phyloP scores from a whole-genome alignment of 805 yeast species.

The Cyberlindnera subsufficiens region DNA sequence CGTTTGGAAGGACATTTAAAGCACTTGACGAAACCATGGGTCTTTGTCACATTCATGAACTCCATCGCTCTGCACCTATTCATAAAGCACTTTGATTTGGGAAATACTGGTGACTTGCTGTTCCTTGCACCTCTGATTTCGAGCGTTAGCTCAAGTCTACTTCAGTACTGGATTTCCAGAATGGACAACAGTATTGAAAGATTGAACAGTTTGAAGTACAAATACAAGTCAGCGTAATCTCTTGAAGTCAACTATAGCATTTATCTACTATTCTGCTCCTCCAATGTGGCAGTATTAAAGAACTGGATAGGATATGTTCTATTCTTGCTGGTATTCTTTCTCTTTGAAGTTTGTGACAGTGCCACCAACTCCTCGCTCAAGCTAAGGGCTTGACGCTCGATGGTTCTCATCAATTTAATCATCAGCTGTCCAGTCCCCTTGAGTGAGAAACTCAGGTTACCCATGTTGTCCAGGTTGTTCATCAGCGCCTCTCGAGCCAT shows the following conservation, averaged over 20 bases:
- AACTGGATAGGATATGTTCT: background rate
- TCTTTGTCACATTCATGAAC: slow-evolving; percentile 5
- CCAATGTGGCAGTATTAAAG: background rate
- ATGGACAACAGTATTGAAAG: slow-evolving; percentile 5
- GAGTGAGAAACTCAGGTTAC: slow-evolving; percentile 24
- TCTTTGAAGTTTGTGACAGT: background rate
- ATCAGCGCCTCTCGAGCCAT: slow-evolving; percentile 17
- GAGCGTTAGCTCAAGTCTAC: slow-evolving; percentile 5
- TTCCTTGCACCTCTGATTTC: slow-evolving; percentile 8
- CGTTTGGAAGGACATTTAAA: background rate
- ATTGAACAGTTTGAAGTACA: slow-evolving; percentile 9
- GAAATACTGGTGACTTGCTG: slow-evolving; percentile 2
- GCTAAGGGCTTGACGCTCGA: background rate
- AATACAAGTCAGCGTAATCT: slow-evolving; percentile 12
- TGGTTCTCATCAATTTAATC: slow-evolving; percentile 12
- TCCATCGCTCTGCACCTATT: slow-evolving; percentile 2
- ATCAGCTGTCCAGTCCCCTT: slow-evolving; percentile 19
- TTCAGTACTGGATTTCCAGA: slow-evolving; percentile 7
- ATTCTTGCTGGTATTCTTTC: background rate
- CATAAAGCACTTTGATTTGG: slow-evolving; percentile 1
- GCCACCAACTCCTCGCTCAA: background rate
- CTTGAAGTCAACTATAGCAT: background rate
- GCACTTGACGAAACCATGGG: slow-evolving; percentile 1
- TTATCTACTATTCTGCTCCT: background rate
- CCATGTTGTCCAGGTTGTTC: slow-evolving; percentile 19